Percentiles rank a stretch among this genome's conserved stretches.
phyloP scores from a whole-genome alignment of 2,329 filamentous ascomycete species.

The Fusarium praegraminearum region DNA sequence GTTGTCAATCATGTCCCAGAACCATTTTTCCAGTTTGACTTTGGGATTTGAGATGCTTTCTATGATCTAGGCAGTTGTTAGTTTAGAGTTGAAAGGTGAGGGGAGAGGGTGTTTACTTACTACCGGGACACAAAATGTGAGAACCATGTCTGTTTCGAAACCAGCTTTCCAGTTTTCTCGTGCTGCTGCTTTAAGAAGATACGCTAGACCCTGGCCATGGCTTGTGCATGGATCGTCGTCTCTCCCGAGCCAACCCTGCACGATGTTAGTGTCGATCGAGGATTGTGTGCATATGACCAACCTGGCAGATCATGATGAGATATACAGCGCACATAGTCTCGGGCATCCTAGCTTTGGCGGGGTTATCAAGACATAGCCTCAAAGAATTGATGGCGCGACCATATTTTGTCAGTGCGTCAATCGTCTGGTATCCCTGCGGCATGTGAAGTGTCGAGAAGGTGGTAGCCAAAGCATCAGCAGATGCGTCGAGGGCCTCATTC shows the following conservation, averaged over 20 bases:
- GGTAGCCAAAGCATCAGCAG: constrained; percentile 49
- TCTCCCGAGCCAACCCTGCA: constrained; percentile 50
- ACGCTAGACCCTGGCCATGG: constrained; percentile 52
- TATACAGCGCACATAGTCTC: constrained; percentile 56
- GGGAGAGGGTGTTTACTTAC: constrained; percentile 39
- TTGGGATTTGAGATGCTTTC: constrained; percentile 49
- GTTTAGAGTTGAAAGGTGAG: rapidly evolving
- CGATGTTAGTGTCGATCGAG: background rate
- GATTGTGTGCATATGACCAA: constrained; percentile 15
- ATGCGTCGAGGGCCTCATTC: constrained; percentile 60
- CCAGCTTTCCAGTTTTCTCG: constrained; percentile 42
- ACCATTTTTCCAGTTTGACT: constrained; percentile 34
- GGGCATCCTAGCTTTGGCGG: constrained; percentile 42
- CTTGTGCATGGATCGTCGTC: constrained; percentile 43
- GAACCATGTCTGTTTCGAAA: constrained; percentile 48
- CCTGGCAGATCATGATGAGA: constrained; percentile 54
- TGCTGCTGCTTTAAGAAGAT: constrained; percentile 48
- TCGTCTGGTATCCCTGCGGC: constrained; percentile 22
- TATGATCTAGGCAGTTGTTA: constrained; percentile 41
- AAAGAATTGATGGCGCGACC: constrained; percentile 49
- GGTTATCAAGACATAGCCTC: constrained; percentile 46
- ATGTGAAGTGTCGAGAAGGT: constrained; percentile 45
- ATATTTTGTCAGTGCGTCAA: constrained; percentile 49
- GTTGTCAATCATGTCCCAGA: constrained; percentile 40
- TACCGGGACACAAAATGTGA: constrained; percentile 50